Evolutionary conservation across 2,329 filamentous ascomycete genomes (phyloP), one percentile per base, ranked within the genome.

Genomic region (Hymenoscyphus fraxineus): DNA sequence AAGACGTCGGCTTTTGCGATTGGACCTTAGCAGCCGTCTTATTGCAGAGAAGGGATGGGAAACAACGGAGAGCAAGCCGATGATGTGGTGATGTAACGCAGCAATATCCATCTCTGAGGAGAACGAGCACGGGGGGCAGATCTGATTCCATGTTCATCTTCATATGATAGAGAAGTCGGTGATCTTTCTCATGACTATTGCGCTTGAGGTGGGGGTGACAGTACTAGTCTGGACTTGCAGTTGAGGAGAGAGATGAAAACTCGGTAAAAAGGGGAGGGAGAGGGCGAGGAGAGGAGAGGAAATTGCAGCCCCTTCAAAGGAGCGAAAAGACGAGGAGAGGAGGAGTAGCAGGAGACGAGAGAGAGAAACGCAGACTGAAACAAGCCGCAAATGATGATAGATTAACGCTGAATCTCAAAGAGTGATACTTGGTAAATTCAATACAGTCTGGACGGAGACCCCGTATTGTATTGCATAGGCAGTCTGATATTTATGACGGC

Each of bases 11-110:
- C 22, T 51, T 40, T 51, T 61, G 54, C 63, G 39, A 67, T 62
- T 66, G 60, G 65, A 64, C 63, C 47, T 66, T 65, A 66, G 47
- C 44, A 51, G 57, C 40, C 60, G 60, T 66, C 58, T 59, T 67
- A 63, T 66, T 65, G 64, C 64, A 65, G 64, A 61, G 44, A 41
- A 44, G 22, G 59, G 32, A n/a, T 44, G 55, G 41, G 54, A 59
- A 41, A 31, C 16, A 41, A n/a, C n/a, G 40, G 19, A 61, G 41
- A 22, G 22, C n/a, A 47, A 51, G 40, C 40, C 58, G 27, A 6
- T 31, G 41, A 35, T 51, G 61, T 63, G 39, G 61, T 16, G 41
- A 56, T 59, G 58, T 59, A 40, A 59, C 58, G 58, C 58, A 41
- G 40, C 57, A 55, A 19, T 22, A 55, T 19, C 55, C 31, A 22